Conservation (phyloP, 2,329 filamentous ascomycete genomes). For the Aspergillus bombycis region DNA sequence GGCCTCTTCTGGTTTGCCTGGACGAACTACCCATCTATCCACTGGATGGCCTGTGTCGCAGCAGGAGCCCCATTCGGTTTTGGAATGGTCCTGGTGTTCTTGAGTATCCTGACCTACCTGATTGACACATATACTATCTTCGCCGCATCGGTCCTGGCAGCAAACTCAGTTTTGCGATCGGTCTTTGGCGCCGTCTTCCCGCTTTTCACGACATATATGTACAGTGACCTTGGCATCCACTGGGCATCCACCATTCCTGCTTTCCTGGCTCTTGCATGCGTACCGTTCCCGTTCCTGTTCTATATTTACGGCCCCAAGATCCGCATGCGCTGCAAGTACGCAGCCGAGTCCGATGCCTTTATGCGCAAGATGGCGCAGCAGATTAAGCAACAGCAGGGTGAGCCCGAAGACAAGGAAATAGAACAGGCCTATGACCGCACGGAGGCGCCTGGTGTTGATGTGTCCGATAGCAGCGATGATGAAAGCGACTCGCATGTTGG, state of each 20-base stretch:
- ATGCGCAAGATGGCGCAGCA: slow-evolving; percentile 40
- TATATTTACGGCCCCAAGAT: slow-evolving; percentile 47
- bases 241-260: slow-evolving; percentile 53
- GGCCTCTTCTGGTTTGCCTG: slow-evolving; percentile 65
- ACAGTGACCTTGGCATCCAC: slow-evolving; percentile 48
- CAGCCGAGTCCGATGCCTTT: slow-evolving; percentile 40
- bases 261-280: slow-evolving; percentile 49
- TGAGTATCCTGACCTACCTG: slow-evolving; percentile 47
- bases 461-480: slow-evolving; percentile 27
- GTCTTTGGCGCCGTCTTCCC: slow-evolving; percentile 53
- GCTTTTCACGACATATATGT: slow-evolving; percentile 52
- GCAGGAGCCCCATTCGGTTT: slow-evolving; percentile 46
- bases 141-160: slow-evolving; percentile 47
- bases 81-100: slow-evolving; percentile 46
- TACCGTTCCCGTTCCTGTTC: slow-evolving; percentile 50
- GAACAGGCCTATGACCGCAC: slow-evolving; percentile 33
- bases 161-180: slow-evolving; percentile 51
- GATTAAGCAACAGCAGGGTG: slow-evolving; percentile 13
- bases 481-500: slow-evolving; percentile 27
- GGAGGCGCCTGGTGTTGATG: slow-evolving; percentile 33
- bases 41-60: slow-evolving; percentile 44
- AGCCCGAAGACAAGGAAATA: slow-evolving; percentile 22
- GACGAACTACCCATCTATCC: slow-evolving; percentile 53
- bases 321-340: slow-evolving; percentile 47
- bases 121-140: slow-evolving; percentile 50